Percentiles rank a stretch among this genome's conserved stretches.
phyloP scores from a whole-genome alignment of 2,329 filamentous ascomycete genomes.

The Xylariomycetidae sp. region DNA sequence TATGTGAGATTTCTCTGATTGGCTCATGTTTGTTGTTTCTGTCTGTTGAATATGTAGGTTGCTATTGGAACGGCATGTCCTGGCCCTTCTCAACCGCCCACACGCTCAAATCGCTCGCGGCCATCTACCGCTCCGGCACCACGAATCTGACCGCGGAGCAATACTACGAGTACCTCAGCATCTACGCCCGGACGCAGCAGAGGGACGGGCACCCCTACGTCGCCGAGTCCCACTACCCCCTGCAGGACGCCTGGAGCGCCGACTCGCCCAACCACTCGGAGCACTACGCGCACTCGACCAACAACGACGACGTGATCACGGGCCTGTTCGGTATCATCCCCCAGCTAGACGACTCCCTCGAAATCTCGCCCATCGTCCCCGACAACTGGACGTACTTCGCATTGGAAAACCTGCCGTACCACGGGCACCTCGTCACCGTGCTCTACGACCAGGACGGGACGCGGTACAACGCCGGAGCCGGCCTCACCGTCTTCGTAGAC shows the following conservation, averaged over 20 bases:
- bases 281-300: slow-evolving; percentile 40
- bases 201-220: slow-evolving; percentile 38
- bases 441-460: slow-evolving; percentile 35
- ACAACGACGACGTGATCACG: slow-evolving; percentile 40
- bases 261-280: slow-evolving; percentile 35
- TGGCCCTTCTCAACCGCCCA: slow-evolving; percentile 40
- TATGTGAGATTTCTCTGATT: background rate
- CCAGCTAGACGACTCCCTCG: slow-evolving; percentile 31
- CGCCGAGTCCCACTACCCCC: slow-evolving; percentile 39
- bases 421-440: slow-evolving; percentile 35
- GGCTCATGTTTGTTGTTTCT: slow-evolving; percentile 1
- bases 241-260: slow-evolving; percentile 29
- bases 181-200: slow-evolving; percentile 36
- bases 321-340: slow-evolving; percentile 37
- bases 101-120: slow-evolving; percentile 35
- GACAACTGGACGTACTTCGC: slow-evolving; percentile 34
- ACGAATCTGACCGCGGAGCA: slow-evolving; percentile 31
- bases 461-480: slow-evolving; percentile 29
- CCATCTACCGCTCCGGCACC: slow-evolving; percentile 27
- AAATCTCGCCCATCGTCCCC: slow-evolving; percentile 35
- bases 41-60: slow-evolving; percentile 22
- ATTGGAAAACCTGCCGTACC: slow-evolving; percentile 38
- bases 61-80: slow-evolving; percentile 40
- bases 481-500: slow-evolving; percentile 34
- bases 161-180: slow-evolving; percentile 32